These are phyloP conservation scores for Rhododendron mucronatum DNA, from an alignment of 148 eudicot species.

Conservation along the genomic window DNA sequence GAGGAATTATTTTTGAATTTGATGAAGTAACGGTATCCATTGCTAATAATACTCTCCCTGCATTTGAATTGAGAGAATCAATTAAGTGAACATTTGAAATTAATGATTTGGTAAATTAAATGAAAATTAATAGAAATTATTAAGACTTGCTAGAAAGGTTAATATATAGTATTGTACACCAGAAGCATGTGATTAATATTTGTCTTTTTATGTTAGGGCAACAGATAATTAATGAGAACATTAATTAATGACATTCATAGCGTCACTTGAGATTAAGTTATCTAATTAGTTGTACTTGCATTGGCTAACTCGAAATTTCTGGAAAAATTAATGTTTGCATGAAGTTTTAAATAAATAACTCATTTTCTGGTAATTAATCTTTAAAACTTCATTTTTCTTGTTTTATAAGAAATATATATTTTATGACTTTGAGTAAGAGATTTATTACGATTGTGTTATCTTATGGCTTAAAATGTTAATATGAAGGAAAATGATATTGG, in stretches of 20 bases:
- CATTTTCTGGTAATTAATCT: neutral
- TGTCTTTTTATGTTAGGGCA: neutral
- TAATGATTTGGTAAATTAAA: neutral
- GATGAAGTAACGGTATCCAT: neutral
- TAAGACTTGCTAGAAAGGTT: neutral
- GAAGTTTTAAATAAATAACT: neutral
- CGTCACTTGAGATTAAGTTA: neutral
- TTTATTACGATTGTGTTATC: neutral
- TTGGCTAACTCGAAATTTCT: slow-evolving; percentile 26
- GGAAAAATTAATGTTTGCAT: slow-evolving; percentile 14
- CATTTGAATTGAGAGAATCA: neutral
- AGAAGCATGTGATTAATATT: neutral
- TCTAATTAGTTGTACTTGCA: neutral
- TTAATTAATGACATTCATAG: neutral
- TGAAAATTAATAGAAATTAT: neutral
- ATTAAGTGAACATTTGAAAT: neutral
- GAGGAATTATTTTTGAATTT: neutral
- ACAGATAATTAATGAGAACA: neutral
- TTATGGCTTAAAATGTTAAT: neutral
- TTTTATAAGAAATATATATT: neutral
- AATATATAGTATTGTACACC: neutral
- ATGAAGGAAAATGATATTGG: neutral
- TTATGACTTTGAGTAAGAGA: neutral
- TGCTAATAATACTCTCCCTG: neutral
- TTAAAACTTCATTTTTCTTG: neutral